These are phyloP conservation scores for Mortierella sp. DNA, from an alignment of 371 early-diverging fungal species.

Conservation along the genomic window DNA sequence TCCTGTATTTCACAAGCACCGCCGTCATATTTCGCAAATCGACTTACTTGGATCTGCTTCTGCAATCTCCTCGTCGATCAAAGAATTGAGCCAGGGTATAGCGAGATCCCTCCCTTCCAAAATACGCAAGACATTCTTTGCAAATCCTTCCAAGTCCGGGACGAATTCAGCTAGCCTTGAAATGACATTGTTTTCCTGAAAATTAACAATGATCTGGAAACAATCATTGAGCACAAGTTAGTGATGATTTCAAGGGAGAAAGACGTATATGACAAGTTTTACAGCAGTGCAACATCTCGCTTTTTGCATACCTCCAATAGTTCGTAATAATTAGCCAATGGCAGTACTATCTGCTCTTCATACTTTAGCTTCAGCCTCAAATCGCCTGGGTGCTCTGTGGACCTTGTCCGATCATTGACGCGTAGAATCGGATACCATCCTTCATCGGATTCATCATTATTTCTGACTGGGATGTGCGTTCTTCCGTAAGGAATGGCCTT, in stretches of 20 bases:
- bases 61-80: constrained; percentile 73
- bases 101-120: constrained; percentile 63
- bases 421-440: constrained; percentile 67
- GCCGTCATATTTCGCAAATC: not conserved
- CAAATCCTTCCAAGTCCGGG: constrained; percentile 67
- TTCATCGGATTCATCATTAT: constrained; percentile 48
- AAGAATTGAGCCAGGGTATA: constrained; percentile 67
- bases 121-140: constrained; percentile 67
- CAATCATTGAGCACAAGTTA: not conserved
- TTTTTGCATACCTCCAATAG: constrained; percentile 46
- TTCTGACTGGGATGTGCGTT: constrained; percentile 42
- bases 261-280: not conserved
- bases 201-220: constrained; percentile 59
- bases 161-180: constrained; percentile 61
- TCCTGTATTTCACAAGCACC: not conserved
- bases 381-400: constrained; percentile 62
- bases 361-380: constrained; percentile 66
- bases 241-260: no score
- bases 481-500: constrained; percentile 58
- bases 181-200: constrained; percentile 61
- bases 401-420: constrained; percentile 39
- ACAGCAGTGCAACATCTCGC: not conserved
- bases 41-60: constrained; percentile 59
- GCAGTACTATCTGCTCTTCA: constrained; percentile 69
- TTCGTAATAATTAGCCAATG: constrained; percentile 54